Conservation (phyloP, 2,329 filamentous ascomycete species). For the Diplodia intermedia region DNA sequence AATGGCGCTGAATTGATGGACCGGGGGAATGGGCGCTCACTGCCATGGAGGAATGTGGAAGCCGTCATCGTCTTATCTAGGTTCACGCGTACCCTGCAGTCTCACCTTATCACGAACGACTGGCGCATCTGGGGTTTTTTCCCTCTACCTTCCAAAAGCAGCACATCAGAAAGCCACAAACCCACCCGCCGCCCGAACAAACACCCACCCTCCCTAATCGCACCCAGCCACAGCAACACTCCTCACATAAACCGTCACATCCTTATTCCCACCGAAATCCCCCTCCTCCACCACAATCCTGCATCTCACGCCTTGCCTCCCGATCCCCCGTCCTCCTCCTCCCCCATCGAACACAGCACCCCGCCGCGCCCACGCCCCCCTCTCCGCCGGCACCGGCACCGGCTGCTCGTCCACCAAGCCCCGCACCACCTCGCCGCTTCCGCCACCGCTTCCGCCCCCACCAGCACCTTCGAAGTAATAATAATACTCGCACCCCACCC, state of each 20-base stretch:
- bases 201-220: not conserved
- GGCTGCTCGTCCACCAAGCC: not conserved
- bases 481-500: not conserved
- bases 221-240: not conserved
- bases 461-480: not conserved
- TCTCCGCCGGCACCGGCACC: slow-evolving; percentile 1
- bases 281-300: not conserved
- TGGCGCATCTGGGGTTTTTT: not conserved
- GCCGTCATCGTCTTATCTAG: not conserved
- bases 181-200: no score
- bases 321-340: not conserved
- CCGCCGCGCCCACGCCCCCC: not conserved
- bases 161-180: not conserved
- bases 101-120: not conserved
- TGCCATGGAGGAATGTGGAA: not conserved
- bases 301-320: not conserved
- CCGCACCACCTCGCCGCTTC: not conserved
- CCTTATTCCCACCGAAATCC: not conserved
- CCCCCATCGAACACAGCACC: not conserved
- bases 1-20: not conserved
- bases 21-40: not conserved
- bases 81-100: not conserved
- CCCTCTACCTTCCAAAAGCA: not conserved
- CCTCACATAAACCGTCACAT: not conserved
- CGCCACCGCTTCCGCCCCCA: no score